Base-by-base conservation (phyloP, 768 basidiomycete genomes). In the Multifurca ochricompacta region DNA sequence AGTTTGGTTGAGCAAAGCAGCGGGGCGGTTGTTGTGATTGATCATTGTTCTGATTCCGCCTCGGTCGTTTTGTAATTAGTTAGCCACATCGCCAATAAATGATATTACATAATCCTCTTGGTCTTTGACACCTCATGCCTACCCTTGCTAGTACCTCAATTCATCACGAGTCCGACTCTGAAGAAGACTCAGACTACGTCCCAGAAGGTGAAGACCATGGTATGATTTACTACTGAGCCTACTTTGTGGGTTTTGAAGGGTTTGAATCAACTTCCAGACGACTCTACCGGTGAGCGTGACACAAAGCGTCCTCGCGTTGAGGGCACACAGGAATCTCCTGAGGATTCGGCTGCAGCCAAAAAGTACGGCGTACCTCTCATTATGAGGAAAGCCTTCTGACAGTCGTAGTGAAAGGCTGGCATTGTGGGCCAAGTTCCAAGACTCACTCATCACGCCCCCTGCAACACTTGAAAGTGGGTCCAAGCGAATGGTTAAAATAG, bases 161-260 rank as follows among this genome's bases (percentile, higher is more conserved):
- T 57, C 57, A 63, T 55, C 59, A 63, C 50, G 64, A 74, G 52
- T 78, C 79, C 3, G 84, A 85, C 62, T 82, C 81, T 21, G 84
- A 84, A 62, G 78, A 83, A 56, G 83, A 85, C 60, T 73, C 72
- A n/a, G 87, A 89, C 66, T 88, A 85, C 51, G 72, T 81, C 16
- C 87, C 85, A 18, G 71, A 73, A 19, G 69, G 62, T 23, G 70
- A 76, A n/a, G 71, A 70, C 77, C 57, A 27, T 10, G 32, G 53
- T 43, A 52, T 42, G 16, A 16, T 36, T 37, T 16, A 52, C 37
- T 18, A 39, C 19, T 8, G 18, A 16, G 35, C 51, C 16, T 18
- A 14, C 23, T 18, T 6, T 4, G 6, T 16, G 32, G 19, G 14
- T 10, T 23, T 32, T 23, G 45, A n/a, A 8, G 28, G 39, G 16